phyloP scores from a whole-genome alignment of 208 protist genomes.

The Acanthamoeba lenticulata region DNA sequence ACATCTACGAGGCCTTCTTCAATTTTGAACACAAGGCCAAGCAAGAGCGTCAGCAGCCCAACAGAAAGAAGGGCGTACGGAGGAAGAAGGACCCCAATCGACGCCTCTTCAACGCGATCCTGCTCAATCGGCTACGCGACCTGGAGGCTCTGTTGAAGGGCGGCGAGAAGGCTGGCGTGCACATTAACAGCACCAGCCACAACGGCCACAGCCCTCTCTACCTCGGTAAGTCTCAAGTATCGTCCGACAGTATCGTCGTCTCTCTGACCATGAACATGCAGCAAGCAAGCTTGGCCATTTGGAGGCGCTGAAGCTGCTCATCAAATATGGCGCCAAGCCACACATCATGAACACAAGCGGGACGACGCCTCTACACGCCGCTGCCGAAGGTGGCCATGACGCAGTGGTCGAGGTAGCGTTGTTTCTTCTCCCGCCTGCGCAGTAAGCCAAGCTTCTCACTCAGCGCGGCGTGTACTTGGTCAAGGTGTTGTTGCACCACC shows the following conservation, averaged over 20 bases:
- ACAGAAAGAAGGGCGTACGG: neutral
- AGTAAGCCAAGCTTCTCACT: neutral
- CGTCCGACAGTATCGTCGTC: neutral
- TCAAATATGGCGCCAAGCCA: slow-evolving; percentile 33
- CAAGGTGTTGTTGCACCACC: neutral
- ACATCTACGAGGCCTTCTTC: slow-evolving; percentile 12
- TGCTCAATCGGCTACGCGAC: slow-evolving; percentile 1
- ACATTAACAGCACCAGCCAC: slow-evolving; percentile 30
- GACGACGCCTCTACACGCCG: slow-evolving; percentile 6
- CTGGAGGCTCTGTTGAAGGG: neutral
- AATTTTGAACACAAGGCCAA: neutral
- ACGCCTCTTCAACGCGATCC: neutral
- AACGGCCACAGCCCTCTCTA: slow-evolving; percentile 15
- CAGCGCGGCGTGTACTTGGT: neutral
- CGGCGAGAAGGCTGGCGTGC: neutral
- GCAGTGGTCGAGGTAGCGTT: slow-evolving; percentile 8
- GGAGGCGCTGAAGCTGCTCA: slow-evolving; percentile 35
- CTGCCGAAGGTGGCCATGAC: slow-evolving; percentile 14
- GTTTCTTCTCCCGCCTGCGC: neutral
- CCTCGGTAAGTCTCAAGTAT: neutral
- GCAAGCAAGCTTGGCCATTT: slow-evolving; percentile 18
- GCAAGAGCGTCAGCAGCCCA: neutral
- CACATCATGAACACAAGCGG: slow-evolving; percentile 34
- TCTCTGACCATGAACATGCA: too few species aligned
- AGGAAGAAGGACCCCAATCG: slow-evolving; percentile 19